Evolutionary conservation across 148 eudicot genomes (phyloP).

Genomic region (Rhododendron henanense): DNA sequence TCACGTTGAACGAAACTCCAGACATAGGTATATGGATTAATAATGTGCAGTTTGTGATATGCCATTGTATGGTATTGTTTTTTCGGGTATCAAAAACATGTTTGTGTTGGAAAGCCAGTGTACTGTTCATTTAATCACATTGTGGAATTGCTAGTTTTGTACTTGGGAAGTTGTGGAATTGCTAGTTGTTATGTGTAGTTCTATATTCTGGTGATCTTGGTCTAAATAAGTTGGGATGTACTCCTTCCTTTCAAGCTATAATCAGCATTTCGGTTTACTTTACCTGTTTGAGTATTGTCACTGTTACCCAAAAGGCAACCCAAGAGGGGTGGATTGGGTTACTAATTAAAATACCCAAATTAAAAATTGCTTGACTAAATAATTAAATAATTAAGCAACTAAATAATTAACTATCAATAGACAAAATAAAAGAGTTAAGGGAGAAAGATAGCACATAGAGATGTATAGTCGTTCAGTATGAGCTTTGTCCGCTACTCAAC

Average conservation of each 20-base stretch:
- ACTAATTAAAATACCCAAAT: too few species aligned
- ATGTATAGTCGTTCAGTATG: too few species aligned
- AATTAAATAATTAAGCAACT: too few species aligned
- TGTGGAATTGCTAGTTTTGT: neutral
- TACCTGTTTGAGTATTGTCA: neutral
- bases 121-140: neutral
- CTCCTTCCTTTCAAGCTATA: neutral
- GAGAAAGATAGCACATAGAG: too few species aligned
- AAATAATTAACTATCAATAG: too few species aligned
- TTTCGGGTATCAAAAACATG: neutral
- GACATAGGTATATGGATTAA: neutral
- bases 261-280: neutral
- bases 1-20: neutral
- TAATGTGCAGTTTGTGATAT: neutral
- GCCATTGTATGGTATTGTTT: neutral
- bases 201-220: neutral
- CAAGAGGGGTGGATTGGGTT: too few species aligned
- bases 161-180: neutral
- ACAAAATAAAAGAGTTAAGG: too few species aligned
- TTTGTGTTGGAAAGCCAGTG: neutral
- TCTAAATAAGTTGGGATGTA: neutral
- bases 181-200: neutral
- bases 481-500: too few species aligned
- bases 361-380: too few species aligned
- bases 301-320: too few species aligned